Evolutionary conservation across 2,329 filamentous ascomycete genomes (phyloP), one percentile per base, ranked within the genome.

Genomic region (Ophiostoma pallidulum): DNA sequence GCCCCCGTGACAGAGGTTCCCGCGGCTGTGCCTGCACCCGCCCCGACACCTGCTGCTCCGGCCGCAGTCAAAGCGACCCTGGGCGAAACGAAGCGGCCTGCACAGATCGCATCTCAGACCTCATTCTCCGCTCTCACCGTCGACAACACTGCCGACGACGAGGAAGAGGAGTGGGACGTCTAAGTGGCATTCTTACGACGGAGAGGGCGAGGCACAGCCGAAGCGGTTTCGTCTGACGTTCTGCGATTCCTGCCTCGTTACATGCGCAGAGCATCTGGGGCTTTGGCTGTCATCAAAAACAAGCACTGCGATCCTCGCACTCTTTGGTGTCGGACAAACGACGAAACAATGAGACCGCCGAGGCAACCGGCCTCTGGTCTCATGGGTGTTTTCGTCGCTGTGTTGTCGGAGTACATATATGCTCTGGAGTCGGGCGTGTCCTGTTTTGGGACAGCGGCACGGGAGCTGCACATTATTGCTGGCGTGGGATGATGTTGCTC

Each of bases 151-250:
- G 62, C 61, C 33, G 66, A 68, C 12, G 66, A 62, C 12, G 62
- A 69, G 38, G 62, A 65, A 49, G 66, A 72, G 54, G 73, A 76
- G 58, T 76, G 73, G 73, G 72, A 75, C 45, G 72, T 76, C 47
- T 75, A 63, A 33, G 24, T 24, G 13, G 24, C 24, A n/a, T n/a
- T 28, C 24, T 6, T 28, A 28, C 28, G 22, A 24, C 14, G n/a
- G 19, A 4, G 36, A 10, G 20, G 16, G 24, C 13, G 6, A 4
- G 18, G 18, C 16, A 22, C 20, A 16, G 38, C 19, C 18, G 4
- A 28, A 10, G 16, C n/a, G 8, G 24, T 19, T 10, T n/a, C 4
- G 12, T 35, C 32, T 7, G 8, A 13, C n/a, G 12, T 16, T 16
- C 13, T 35, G 32, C 9, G 16, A 18, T 29, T 16, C 29, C 29